A percentile compares a stretch with the other conserved stretches of the same genome.
Conservation (phyloP, 495 filamentous ascomycete species). For the Talaromyces proteolyticus region DNA sequence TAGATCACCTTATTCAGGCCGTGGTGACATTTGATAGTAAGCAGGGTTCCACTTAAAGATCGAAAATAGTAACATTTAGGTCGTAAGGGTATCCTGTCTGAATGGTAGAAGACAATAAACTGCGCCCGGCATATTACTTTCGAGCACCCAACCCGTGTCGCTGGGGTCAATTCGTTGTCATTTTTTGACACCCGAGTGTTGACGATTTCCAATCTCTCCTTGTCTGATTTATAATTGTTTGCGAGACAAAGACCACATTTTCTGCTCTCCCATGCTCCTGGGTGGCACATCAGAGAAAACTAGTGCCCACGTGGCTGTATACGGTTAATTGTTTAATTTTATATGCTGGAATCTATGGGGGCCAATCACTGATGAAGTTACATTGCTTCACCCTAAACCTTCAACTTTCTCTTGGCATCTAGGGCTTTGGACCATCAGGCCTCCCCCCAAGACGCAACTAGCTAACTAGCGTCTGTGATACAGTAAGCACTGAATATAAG, state of each 20-base stretch:
- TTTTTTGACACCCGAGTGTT: conserved; percentile 18
- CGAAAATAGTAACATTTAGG: conserved; percentile 43
- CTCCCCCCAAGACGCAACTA: no score
- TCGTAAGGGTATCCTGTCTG: conserved; percentile 25
- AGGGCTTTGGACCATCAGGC: no score
- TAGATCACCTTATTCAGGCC: conserved; percentile 38
- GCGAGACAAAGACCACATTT: not conserved
- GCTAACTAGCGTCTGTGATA: no score
- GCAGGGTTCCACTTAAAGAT: conserved; percentile 5
- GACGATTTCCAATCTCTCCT: not conserved
- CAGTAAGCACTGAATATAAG: no score
- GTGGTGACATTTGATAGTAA: conserved; percentile 27
- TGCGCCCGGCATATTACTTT: conserved; percentile 32
- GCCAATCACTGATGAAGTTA: no score
- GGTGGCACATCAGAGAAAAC: no score
- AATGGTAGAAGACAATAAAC: conserved; percentile 39
- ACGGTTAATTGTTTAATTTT: no score
- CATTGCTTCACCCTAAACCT: no score
- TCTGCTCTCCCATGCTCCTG: not conserved
- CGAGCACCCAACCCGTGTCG: conserved; percentile 37
- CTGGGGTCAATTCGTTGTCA: conserved; percentile 13
- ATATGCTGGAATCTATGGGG: no score
- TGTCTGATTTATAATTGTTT: not conserved
- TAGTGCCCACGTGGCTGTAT: no score
- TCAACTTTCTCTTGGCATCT: no score